Evolutionary conservation across 2,329 filamentous ascomycete genomes (phyloP).

Genomic region (Diplocarpon rosae): DNA sequence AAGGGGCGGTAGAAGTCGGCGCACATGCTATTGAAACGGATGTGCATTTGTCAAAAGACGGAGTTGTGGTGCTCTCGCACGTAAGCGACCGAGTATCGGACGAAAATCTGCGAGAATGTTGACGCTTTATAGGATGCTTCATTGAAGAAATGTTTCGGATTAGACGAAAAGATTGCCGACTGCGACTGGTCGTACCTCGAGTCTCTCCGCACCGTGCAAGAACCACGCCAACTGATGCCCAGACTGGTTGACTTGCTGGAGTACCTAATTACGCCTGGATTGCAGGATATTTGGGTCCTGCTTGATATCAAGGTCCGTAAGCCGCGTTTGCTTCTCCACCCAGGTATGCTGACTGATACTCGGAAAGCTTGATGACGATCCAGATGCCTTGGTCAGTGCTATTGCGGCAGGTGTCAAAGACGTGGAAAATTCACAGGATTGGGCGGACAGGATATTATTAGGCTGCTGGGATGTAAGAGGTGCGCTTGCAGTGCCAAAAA

Average conservation of each 20-base stretch:
- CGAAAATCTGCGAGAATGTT: neutral
- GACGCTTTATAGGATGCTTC: conserved; percentile 48
- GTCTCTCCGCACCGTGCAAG: conserved; percentile 52
- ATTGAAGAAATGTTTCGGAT: conserved; percentile 72
- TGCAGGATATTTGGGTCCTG: conserved; percentile 65
- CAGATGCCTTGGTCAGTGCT: conserved; percentile 57
- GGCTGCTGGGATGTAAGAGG: conserved; percentile 66
- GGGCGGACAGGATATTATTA: conserved; percentile 64
- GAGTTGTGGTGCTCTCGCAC: conserved; percentile 76
- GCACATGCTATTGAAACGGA: conserved; percentile 83
- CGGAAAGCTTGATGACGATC: conserved; percentile 53
- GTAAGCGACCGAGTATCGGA: conserved; percentile 32
- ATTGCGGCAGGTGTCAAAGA: conserved; percentile 53
- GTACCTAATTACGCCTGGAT: conserved; percentile 53
- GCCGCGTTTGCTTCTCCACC: neutral
- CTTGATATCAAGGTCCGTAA: conserved; percentile 74
- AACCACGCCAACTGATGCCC: conserved; percentile 63
- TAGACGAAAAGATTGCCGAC: conserved; percentile 60
- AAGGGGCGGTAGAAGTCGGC: conserved; percentile 59
- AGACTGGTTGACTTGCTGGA: conserved; percentile 62
- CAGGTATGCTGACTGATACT: neutral
- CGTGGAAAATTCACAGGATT: conserved; percentile 42
- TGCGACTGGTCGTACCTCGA: conserved; percentile 66
- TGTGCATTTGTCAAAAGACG: conserved; percentile 70
- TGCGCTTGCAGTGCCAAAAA: neutral